Evolutionary conservation across 306 rosid species (phyloP), one percentile per base, ranked within the genome.

Genomic region (Styphnolobium japonicum): DNA sequence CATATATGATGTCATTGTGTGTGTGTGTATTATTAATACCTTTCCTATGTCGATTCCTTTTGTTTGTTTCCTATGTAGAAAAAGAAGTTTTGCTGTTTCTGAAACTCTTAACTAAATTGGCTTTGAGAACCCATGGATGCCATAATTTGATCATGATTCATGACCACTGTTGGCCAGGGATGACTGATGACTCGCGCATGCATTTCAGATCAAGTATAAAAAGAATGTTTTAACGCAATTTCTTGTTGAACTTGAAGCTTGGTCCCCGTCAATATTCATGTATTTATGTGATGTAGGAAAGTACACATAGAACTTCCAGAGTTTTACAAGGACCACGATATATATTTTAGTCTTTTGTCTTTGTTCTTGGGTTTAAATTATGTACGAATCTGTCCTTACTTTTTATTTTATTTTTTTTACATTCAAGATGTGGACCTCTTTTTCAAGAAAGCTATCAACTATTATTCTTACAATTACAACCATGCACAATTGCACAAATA

Each of bases 61-160:
- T 19, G 76, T 43, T 23, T 48, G n/a, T n/a, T n/a, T 61, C 18
- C 33, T 64, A n/a, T 82, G 88, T 83, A 88, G 92, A 79, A 75
- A 19, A 83, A 71, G 68, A 70, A 84, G 85, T 86, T 86, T 61
- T 86, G 88, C 81, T 87, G 91, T 77, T 78, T 88, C 71, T 88
- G 71, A 84, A 53, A 34, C 58, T 7, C 66, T 52, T 11, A 31
- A 75, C 43, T 61, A 19, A 0, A 61, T 4, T 45, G 42, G 31
- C 45, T 23, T 29, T 62, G n/a, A 43, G 61, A 51, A 10, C 27
- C 16, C 67, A 31, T 45, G 33, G 67, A 72, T 71, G 45, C 19
- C 14, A 40, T 15, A 1, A 66, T 33, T 9, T 18, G 71, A 21
- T 3, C 15, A 48, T 21, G 27, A 33, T 52, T 22, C 40, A 46